A percentile compares a stretch with the other conserved stretches of the same genome.
Evolutionary conservation across 208 protist species (phyloP).

Genomic region (Trypanosoma cruzi): DNA sequence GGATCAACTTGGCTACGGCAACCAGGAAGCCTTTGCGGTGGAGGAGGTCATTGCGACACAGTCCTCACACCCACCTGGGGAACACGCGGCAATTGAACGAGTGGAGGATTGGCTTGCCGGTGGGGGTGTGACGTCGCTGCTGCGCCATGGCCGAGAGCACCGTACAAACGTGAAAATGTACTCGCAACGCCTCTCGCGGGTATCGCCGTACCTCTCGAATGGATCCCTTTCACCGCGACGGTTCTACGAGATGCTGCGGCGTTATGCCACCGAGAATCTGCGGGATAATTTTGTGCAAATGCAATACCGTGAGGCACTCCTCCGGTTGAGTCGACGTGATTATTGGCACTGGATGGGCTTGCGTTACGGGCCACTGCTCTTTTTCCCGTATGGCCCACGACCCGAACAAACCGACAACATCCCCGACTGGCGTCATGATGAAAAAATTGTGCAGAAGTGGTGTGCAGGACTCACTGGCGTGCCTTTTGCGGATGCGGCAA

Average conservation of each 20-base stretch:
- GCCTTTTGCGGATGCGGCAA: slow-evolving; percentile 88
- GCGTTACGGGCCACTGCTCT: slow-evolving; percentile 79
- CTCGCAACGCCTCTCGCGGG: slow-evolving; percentile 67
- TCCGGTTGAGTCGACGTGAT: slow-evolving; percentile 82
- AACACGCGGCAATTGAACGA: slow-evolving; percentile 58
- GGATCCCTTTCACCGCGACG: slow-evolving; percentile 75
- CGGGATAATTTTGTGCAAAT: slow-evolving; percentile 77
- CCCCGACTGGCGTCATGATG: slow-evolving; percentile 73
- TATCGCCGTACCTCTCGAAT: slow-evolving; percentile 82
- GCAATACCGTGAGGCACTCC: slow-evolving; percentile 80
- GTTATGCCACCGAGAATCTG: slow-evolving; percentile 46
- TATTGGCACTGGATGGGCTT: slow-evolving; percentile 92
- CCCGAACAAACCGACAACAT: slow-evolving; percentile 80
- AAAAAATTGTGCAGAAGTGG: slow-evolving; percentile 86
- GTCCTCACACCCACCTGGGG: slow-evolving; percentile 68
- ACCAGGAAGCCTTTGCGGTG: slow-evolving; percentile 42
- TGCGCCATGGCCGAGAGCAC: slow-evolving; percentile 64
- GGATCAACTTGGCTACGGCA: slow-evolving; percentile 68
- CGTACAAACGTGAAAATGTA: slow-evolving; percentile 88
- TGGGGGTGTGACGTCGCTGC: slow-evolving; percentile 69
- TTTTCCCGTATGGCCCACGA: slow-evolving; percentile 80
- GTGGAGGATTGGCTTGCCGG: slow-evolving; percentile 69
- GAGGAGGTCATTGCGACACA: slow-evolving; percentile 78
- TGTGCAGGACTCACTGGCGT: slow-evolving; percentile 84
- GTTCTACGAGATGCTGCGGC: slow-evolving; percentile 79